Percentiles rank a stretch among this genome's conserved stretches.
These are phyloP conservation scores for Capsicum chinense DNA, from an alignment of 257 asterid genomes.

Conservation along the genomic window DNA sequence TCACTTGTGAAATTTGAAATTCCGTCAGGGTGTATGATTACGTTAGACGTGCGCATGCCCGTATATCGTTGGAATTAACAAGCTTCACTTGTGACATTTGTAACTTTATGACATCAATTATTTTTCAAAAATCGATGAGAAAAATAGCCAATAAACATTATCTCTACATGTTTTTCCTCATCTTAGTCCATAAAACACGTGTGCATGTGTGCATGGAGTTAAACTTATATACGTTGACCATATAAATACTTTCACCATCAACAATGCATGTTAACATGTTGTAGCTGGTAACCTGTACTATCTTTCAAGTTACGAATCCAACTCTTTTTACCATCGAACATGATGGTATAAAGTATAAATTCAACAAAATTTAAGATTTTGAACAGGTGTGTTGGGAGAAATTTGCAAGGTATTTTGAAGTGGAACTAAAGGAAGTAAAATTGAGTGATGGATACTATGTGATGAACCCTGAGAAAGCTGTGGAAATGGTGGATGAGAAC, in stretches of 20 bases:
- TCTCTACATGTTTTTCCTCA: background rate
- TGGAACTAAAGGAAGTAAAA: conserved; percentile 87
- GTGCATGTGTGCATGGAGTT: no score
- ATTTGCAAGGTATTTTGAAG: conserved; percentile 89
- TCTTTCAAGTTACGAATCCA: background rate
- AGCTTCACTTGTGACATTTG: background rate
- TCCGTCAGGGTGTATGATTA: no score
- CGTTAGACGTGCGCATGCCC: no score
- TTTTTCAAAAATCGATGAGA: no score
- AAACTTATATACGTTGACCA: background rate
- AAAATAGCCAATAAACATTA: background rate
- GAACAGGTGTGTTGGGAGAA: conserved; percentile 86
- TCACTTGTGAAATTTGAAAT: no score
- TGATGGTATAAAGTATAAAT: background rate
- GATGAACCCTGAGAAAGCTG: conserved; percentile 90
- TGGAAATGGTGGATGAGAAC: conserved; percentile 88
- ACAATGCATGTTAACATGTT: background rate
- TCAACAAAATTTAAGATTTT: background rate
- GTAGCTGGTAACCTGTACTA: background rate
- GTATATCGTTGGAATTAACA: no score
- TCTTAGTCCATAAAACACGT: background rate
- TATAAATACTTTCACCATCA: background rate
- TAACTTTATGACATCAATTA: background rate
- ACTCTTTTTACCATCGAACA: background rate
- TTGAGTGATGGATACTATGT: conserved; percentile 82